Evolutionary conservation across 176 grass and related monocot genomes (phyloP), one percentile per base, ranked within the genome.

Genomic region (Luzula sylvatica): DNA sequence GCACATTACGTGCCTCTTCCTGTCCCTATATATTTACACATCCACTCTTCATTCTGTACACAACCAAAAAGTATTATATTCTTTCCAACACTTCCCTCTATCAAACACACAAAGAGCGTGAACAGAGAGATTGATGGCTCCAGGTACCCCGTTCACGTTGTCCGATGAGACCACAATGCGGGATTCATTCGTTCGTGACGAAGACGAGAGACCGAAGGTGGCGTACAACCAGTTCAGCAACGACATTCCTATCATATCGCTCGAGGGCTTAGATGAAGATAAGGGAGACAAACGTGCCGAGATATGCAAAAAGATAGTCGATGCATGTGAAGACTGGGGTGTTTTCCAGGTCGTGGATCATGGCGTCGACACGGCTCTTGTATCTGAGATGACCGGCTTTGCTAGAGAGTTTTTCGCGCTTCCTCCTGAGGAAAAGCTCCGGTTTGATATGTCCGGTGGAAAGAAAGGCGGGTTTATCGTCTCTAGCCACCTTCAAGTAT

Each of bases 381-480:
- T 96, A 17, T 60, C 81, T 17, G 68, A 72, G 0, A 86, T 96
- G 84, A 40, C 78, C 11, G 8, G 65, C 3, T 70, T 76, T 0
- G 78, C 85, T 0, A 67, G 74, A 8, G 85, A 89, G 16, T 96
- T 96, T 66, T 96, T 96, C 53, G 71, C 81, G 50, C 59, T 96
- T 20, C 77, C 92, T 17, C 55, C 85, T 0, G 81, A 79, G 55
- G 92, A 96, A 8, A 96, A 96, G 65, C 64, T 96, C 29, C 65
- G 50, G 3, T 86, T 77, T 41, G 81, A 96, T 68, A 96, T 96
- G 85, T 82, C 92, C 58, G 92, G 85, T 9, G 85, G 85, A 11
- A 89, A 90, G 85, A 96, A 96, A 65, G 81, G 92, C 12, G 92
- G 92, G 0, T 96, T 96, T 74, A 86, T 96, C 23, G 92, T 96